Evolutionary conservation across 1,139 yeast species (phyloP).

Genomic region (Blastobotrys illinoisensis): DNA sequence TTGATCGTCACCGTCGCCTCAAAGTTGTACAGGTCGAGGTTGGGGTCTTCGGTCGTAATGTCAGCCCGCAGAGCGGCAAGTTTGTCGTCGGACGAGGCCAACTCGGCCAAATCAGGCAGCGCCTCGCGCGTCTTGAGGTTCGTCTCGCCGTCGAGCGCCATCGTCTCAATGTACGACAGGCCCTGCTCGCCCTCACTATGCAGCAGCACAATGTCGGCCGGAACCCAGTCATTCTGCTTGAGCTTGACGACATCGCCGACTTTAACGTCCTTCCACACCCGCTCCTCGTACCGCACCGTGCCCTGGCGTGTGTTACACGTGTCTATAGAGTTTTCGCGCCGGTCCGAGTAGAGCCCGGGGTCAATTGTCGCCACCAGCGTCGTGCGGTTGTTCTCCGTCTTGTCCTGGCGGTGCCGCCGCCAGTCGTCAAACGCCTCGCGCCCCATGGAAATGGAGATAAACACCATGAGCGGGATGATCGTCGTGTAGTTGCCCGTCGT

Average conservation of each 20-base stretch:
- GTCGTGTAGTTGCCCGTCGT: constrained; percentile 97
- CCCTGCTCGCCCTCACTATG: constrained; percentile 62
- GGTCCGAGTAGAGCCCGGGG: constrained; percentile 1
- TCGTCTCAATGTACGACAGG: constrained; percentile 84
- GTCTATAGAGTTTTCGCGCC: constrained; percentile 18
- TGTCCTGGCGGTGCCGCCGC: constrained; percentile 80
- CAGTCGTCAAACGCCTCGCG: constrained; percentile 94
- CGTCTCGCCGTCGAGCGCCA: constrained; percentile 97
- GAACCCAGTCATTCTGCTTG: constrained; percentile 82
- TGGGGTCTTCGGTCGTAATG: constrained; percentile 75
- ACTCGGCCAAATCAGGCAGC: constrained; percentile 52
- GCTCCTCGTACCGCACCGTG: constrained; percentile 16
- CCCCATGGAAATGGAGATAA: constrained; percentile 84
- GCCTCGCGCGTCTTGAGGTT: constrained; percentile 74
- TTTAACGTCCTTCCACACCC: constrained; percentile 64
- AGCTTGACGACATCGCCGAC: constrained; percentile 82
- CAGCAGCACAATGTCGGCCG: constrained; percentile 79
- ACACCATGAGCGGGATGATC: constrained; percentile 77
- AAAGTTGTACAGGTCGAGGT: constrained; percentile 82
- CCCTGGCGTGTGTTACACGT: constrained; percentile 28
- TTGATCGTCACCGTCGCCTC: constrained; percentile 58
- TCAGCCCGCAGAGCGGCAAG: constrained; percentile 40
- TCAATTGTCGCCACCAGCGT: constrained; percentile 38
- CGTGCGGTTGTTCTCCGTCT: constrained; percentile 67
- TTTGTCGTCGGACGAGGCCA: constrained; percentile 46